Evolutionary conservation across 2,329 filamentous ascomycete species (phyloP).

Genomic region (Aulographum hederae): DNA sequence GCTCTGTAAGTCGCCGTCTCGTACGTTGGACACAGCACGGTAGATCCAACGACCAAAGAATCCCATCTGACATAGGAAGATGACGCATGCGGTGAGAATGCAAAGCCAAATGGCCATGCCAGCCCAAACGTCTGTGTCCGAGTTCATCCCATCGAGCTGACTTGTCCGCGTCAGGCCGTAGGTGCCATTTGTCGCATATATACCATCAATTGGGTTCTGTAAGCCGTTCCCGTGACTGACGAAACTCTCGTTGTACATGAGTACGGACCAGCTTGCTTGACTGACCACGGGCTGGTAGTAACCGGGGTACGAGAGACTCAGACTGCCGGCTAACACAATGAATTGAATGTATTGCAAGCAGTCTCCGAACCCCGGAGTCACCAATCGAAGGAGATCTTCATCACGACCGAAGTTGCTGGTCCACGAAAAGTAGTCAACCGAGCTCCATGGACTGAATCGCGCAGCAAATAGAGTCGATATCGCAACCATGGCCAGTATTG

Average conservation of each 20-base stretch:
- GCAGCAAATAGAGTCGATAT: conserved; percentile 68
- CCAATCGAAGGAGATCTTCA: conserved; percentile 72
- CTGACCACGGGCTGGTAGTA: conserved; percentile 87
- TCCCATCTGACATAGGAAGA: conserved; percentile 54
- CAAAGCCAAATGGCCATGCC: conserved; percentile 86
- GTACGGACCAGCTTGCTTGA: conserved; percentile 68
- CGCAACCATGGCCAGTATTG: conserved; percentile 62
- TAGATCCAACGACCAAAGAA: conserved; percentile 64
- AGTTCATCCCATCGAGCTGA: conserved; percentile 65
- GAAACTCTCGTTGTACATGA: conserved; percentile 89
- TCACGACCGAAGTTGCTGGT: conserved; percentile 96
- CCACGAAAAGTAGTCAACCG: conserved; percentile 80
- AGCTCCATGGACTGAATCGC: conserved; percentile 88
- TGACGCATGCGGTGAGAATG: conserved; percentile 49
- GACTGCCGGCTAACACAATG: conserved; percentile 65
- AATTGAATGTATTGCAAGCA: conserved; percentile 97
- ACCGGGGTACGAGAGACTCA: conserved; percentile 78
- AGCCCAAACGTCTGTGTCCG: conserved; percentile 70
- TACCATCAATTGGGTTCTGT: conserved; percentile 56
- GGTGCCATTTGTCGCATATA: conserved; percentile 63
- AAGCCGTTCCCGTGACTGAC: conserved; percentile 49
- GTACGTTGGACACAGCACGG: conserved; percentile 49
- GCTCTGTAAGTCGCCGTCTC: conserved; percentile 71
- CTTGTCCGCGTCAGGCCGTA: conserved; percentile 67
- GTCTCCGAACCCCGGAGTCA: conserved; percentile 91